Evolutionary conservation across 768 basidiomycete genomes (phyloP), one percentile per base, ranked within the genome.

Genomic region (Hygrocybe coccinea): DNA sequence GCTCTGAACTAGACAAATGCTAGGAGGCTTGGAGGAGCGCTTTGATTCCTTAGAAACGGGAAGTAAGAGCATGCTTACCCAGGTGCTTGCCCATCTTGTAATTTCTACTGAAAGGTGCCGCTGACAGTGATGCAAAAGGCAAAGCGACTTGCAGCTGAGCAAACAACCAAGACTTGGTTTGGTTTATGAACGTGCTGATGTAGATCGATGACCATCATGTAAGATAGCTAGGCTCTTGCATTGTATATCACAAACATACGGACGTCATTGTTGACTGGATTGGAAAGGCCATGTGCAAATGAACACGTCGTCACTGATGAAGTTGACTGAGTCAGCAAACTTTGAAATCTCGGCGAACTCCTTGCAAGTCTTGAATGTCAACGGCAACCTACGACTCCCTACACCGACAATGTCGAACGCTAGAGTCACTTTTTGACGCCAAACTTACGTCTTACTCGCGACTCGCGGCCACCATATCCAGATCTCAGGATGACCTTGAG

Each of bases 371-470:
- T n/a, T n/a, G n/a, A n/a, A n/a, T n/a, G n/a, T n/a, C n/a, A 29
- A 91, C 90, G 88, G 77, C 86, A 56, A 84, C 76, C 61, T 95
- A 94, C 74, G 95, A 98, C 62, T 82, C 87, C 54, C 79, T 97
- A 33, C 89, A 97, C 64, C 77, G 93, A 52, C 93, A 95, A 70
- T 91, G 91, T 72, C 80, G 95, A 64, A 94, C 94, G 4, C 83
- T 97, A 24, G 95, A 98, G 67, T 91, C 92, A 45, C 79, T 92
- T 21, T 89, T 98, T 59, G 92, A 97, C 66, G 75, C 88, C 33
- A 95, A 97, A 69, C 79, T 99, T 29, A 91, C 91, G 1, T 79
- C 91, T 9, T 98, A 98, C 71, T 84, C 91, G 17, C 89, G 91
- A 62, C 76, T 97, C 39, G 92, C 89, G 7, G 81, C 87, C 3